phyloP scores from a whole-genome alignment of 768 basidiomycete genomes.

The Asterophora lycoperdoides region DNA sequence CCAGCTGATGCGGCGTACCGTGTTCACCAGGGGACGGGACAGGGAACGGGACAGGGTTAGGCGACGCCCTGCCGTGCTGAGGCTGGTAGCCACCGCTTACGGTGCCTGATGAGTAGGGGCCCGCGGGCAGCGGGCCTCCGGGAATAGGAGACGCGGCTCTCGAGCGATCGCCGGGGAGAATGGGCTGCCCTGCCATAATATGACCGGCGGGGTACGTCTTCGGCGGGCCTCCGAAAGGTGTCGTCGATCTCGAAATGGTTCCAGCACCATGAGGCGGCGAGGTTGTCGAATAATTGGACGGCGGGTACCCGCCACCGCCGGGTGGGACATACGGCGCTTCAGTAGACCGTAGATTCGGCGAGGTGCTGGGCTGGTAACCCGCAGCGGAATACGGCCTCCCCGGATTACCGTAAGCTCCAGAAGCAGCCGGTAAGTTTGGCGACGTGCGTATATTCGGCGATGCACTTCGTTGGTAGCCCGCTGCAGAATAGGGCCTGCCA shows the following conservation, averaged over 20 bases:
- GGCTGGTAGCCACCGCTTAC: conserved; percentile 8
- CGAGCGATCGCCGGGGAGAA: conserved; percentile 27
- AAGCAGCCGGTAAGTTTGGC: conserved; percentile 10
- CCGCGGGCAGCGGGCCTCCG: conserved; percentile 22
- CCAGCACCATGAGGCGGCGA: conserved; percentile 34
- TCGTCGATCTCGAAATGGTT: conserved; percentile 37
- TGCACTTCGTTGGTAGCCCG: conserved; percentile 16
- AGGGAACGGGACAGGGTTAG: conserved; percentile 25
- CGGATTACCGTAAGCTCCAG: conserved; percentile 29
- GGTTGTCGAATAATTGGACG: conserved; percentile 20
- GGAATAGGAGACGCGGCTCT: conserved; percentile 55
- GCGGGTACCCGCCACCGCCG: conserved; percentile 12
- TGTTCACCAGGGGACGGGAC: conserved; percentile 26
- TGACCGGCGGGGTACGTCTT: conserved; percentile 55
- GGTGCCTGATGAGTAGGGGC: conserved; percentile 17
- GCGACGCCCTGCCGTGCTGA: conserved; percentile 25
- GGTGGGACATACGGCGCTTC: conserved; percentile 35
- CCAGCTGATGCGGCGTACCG: conserved; percentile 38
- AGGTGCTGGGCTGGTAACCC: conserved; percentile 23
- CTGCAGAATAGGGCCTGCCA: conserved; percentile 16
- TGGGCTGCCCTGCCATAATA: conserved; percentile 50
- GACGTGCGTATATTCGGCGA: too few species aligned
- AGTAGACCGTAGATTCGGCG: conserved; percentile 47
- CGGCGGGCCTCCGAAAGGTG: conserved; percentile 34
- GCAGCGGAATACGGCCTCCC: conserved; percentile 17